Conservation (phyloP, 441 rosid species). For the Codiaeum variegatum region DNA sequence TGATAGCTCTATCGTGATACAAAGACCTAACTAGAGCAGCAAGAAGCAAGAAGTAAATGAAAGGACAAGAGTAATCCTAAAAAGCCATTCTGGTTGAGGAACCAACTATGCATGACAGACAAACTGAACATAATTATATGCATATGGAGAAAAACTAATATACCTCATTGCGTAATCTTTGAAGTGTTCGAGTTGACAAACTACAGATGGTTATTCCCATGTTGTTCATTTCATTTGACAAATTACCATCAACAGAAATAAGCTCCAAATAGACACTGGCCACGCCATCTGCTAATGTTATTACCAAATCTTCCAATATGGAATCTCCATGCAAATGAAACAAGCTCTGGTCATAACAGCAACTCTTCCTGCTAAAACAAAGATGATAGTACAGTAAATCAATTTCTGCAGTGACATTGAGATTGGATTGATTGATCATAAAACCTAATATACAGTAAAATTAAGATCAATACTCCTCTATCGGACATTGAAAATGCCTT, state of each 20-base stretch:
- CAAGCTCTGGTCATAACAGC: slow-evolving; percentile 51
- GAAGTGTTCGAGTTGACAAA: slow-evolving; percentile 85
- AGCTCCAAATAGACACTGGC: slow-evolving; percentile 80
- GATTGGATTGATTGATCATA: slow-evolving; percentile 6
- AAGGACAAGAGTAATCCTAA: background rate
- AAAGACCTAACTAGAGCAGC: background rate
- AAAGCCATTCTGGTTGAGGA: slow-evolving; percentile 1
- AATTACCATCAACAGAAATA: slow-evolving; percentile 78
- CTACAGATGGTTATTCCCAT: slow-evolving; percentile 56
- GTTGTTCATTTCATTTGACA: slow-evolving; percentile 55
- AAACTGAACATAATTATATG: background rate
- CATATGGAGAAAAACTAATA: background rate
- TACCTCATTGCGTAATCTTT: slow-evolving; percentile 88
- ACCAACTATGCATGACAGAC: background rate
- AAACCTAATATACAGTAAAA: background rate
- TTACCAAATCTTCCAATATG: slow-evolving; percentile 79
- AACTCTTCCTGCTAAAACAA: slow-evolving; percentile 43
- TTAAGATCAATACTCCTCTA: background rate
- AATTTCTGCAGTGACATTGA: background rate
- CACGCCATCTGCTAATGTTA: slow-evolving; percentile 78
- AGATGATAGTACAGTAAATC: slow-evolving; percentile 16
- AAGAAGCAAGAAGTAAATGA: background rate
- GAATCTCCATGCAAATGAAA: slow-evolving; percentile 58
- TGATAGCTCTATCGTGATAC: background rate
- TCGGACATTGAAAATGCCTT: background rate